A percentile compares a stretch with the other conserved stretches of the same genome.
These are phyloP conservation scores for Carpinus viminea DNA, from an alignment of 306 rosid genomes.

Conservation along the genomic window DNA sequence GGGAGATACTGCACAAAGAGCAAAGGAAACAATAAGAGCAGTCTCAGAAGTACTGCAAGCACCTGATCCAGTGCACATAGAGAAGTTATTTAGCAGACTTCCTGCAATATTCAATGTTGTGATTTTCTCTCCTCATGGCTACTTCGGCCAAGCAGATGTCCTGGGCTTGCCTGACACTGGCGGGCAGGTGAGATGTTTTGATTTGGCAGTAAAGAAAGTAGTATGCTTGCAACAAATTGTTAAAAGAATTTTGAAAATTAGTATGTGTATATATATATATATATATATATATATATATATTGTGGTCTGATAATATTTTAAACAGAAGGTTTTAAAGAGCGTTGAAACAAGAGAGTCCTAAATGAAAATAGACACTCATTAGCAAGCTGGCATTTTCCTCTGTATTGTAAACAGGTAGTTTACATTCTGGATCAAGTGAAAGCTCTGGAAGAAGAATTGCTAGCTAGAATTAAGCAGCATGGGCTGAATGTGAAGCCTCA, in stretches of 20 bases:
- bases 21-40: slow-evolving; percentile 62
- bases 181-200: slow-evolving; percentile 66
- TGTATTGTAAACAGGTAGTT: slow-evolving; percentile 59
- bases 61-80: slow-evolving; percentile 69
- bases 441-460: slow-evolving; percentile 81
- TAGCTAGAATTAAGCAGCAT: slow-evolving; percentile 67
- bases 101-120: slow-evolving; percentile 81
- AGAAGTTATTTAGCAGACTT: slow-evolving; percentile 63
- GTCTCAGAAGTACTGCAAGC: slow-evolving; percentile 85
- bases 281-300: no score
- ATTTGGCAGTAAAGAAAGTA: neutral
- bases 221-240: neutral
- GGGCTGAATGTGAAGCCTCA: slow-evolving; percentile 81
- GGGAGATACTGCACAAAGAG: slow-evolving; percentile 83
- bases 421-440: slow-evolving; percentile 92
- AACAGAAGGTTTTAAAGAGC: no score
- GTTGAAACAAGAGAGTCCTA: no score
- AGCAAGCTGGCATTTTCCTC: slow-evolving; percentile 6
- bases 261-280: no score
- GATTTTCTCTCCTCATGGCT: slow-evolving; percentile 88
- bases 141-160: slow-evolving; percentile 91
- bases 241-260: no score
- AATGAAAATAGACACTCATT: neutral
- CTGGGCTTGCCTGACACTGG: slow-evolving; percentile 98
- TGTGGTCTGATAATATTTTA: no score